Conservation (phyloP, 768 basidiomycete species). For the Mrakia blollopis region DNA sequence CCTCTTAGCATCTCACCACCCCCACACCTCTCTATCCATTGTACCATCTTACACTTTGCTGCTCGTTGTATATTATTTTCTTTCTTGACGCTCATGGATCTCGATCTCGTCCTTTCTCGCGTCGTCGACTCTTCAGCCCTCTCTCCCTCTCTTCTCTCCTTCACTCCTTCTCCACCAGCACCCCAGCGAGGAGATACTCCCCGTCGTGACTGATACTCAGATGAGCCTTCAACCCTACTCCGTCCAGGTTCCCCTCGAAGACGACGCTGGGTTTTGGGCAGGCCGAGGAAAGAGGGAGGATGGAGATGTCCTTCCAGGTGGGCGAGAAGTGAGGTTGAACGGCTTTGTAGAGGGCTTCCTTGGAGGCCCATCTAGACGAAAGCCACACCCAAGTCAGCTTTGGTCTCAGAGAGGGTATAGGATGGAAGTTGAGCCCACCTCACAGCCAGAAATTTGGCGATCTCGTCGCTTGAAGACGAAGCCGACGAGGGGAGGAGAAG, state of each 20-base stretch:
- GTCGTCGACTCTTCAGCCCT: neutral
- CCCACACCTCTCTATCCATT: too few species aligned
- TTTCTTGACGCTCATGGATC: too few species aligned
- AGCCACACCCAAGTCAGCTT: neutral
- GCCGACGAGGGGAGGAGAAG: neutral
- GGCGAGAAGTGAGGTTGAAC: constrained; percentile 23
- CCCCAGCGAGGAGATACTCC: constrained; percentile 28
- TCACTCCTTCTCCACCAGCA: constrained; percentile 24
- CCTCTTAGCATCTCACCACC: too few species aligned
- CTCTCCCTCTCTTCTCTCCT: neutral
- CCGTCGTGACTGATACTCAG: constrained; percentile 33
- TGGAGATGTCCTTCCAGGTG: constrained; percentile 30
- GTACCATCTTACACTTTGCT: too few species aligned
- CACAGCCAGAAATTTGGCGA: constrained; percentile 9
- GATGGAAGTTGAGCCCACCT: neutral
- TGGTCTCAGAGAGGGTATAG: too few species aligned
- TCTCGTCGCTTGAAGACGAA: neutral
- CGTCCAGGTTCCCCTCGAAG: neutral
- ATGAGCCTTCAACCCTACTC: constrained; percentile 11
- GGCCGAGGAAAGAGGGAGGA: constrained; percentile 1
- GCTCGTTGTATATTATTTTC: too few species aligned
- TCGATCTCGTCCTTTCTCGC: neutral
- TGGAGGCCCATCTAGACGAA: constrained; percentile 25
- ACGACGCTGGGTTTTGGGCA: constrained; percentile 6
- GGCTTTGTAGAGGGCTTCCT: constrained; percentile 32